Evolutionary conservation across 1,284 basidiomycete genomes (phyloP), one percentile per base, ranked within the genome.

Genomic region (Ustilago nuda): DNA sequence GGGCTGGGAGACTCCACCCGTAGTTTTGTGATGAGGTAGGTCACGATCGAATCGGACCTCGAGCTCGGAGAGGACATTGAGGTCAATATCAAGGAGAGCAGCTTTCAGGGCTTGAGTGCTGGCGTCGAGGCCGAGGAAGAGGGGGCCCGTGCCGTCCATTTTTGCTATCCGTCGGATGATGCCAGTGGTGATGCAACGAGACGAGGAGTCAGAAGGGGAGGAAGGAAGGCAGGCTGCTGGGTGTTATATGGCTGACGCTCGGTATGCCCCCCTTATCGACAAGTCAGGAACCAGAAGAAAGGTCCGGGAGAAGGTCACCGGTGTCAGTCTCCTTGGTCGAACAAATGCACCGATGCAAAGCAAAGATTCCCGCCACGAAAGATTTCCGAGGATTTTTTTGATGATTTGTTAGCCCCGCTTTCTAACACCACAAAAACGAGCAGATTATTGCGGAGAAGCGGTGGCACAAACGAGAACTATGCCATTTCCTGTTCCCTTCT

Each of bases 41-140:
- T 96, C 93, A 45, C 88, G 87, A 86, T 94, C 93, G 83, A 94
- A 95, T 82, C 92, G 89, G 37, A 95, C 91, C 9, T 91, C 88
- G 15, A 90, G 88, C 85, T 95, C 92, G 79, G 91, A 89, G 4
- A 93, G 87, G 54, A 93, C 88, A 23, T 88, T 86, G 46, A 90
- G 89, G 59, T 91, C 88, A 46, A 90, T 87, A 27, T 90, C 87
- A 72, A 93, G 89, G 51, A 94, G 69, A 1, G 87, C 87, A 0
- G 87, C 87, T 86, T 95, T 95, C 78, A 95, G 89, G 61, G 93
- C 92, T 84, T 97, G 94, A 0, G 93, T 95, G 8, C 92, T 94
- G 53, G 94, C 89, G 86, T 96, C 94, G 64, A 95, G 89, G 13
- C 94, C 94, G 32, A 95, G 91, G 85, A 94, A 94, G 62, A 92